Evolutionary conservation across 1,139 yeast species (phyloP), one percentile per base, ranked within the genome.

Genomic region (Hansenula lynferdii): DNA sequence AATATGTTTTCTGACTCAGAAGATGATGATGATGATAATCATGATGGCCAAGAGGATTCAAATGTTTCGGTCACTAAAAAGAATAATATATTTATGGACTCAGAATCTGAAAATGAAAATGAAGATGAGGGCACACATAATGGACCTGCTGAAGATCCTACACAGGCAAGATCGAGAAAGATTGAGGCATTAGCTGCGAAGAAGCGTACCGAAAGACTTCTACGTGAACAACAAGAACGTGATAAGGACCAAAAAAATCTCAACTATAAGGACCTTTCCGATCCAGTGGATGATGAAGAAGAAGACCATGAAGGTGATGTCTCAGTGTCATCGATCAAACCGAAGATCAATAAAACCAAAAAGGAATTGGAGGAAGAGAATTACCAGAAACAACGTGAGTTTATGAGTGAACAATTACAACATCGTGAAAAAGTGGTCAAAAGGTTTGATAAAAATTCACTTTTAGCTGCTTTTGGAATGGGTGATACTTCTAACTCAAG

Each of bases 151-250:
- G 18, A 33, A 12, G 31, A 19, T 14, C 21, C 26, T 6, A 23
- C 43, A 31, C 23, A 31, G 27, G 4, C 40, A 32, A 15, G 47
- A 42, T 40, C 26, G 1, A 36, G 30, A 20, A 48, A 45, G 37
- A 44, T 52, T 16, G 42, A 43, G 19, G 48, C 39, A 12, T 30
- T 47, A 11, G 58, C 51, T 10, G 48, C 37, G 5, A 44, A 53
- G 41, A 53, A 49, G 41, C 44, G 44, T 30, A 35, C 40, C 6
- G 46, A 44, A 34, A 43, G 57, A 27, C 34, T 51, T 3, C 18
- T 47, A 24, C 47, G 42, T 23, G 42, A 45, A 18, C 50, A 49
- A 18, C 39, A 48, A 19, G 45, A 44, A 14, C 38, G 41, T 25
- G 38, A 37, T 20, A 48, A 48, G 31, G 45, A 44, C 5, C 37